Base-by-base conservation (phyloP, 208 protist genomes). In the Leishmania aethiopica region DNA sequence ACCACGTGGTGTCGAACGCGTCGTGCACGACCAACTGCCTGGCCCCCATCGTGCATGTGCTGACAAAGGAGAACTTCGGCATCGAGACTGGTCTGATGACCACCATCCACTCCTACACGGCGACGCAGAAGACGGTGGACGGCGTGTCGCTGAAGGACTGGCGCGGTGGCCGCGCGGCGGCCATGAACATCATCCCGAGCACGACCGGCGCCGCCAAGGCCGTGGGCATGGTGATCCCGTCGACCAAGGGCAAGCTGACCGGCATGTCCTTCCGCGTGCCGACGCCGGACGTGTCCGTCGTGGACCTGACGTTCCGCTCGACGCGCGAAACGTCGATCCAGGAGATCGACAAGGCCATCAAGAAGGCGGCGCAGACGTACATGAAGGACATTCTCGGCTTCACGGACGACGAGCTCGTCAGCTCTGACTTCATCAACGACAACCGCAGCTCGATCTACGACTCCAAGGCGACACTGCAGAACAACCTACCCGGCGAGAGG, bases 11-110 rank as follows among this genome's bases (percentile, higher is more conserved):
- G 77, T 99, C 97, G 28, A 99, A 99, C 90, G 99, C 99, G 64
- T 99, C 99, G 62, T 99, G 99, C 96, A 99, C 99, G 79, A 99
- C 99, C 84, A 99, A 99, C 97, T 99, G 99, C 95, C 94, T 99
- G 49, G 99, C 99, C 7, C 99, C 99, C 74, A 78, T 99, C 37
- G 98, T 95, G 80, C 99, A 99, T 90, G 92, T 98, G 75, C 76
- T 97, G 66, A 92, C 99, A 75, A 87, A 99, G 86, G 98, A 99
- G 57, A 94, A 96, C 79, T 99, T 99, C 84, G 98, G 97, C 70
- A 99, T 99, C 73, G 88, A 85, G 73, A 97, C 98, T 78, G 97
- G 97, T 78, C 93, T 99, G 72, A 99, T 99, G 99, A 99, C 99
- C 79, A 99, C 99, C 74, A 98, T 99, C 73, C 99, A 99, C 93